Percentiles rank a stretch among this genome's conserved stretches.
phyloP scores from a whole-genome alignment of 1,139 yeast species.

The Tardiomyces blankii region DNA sequence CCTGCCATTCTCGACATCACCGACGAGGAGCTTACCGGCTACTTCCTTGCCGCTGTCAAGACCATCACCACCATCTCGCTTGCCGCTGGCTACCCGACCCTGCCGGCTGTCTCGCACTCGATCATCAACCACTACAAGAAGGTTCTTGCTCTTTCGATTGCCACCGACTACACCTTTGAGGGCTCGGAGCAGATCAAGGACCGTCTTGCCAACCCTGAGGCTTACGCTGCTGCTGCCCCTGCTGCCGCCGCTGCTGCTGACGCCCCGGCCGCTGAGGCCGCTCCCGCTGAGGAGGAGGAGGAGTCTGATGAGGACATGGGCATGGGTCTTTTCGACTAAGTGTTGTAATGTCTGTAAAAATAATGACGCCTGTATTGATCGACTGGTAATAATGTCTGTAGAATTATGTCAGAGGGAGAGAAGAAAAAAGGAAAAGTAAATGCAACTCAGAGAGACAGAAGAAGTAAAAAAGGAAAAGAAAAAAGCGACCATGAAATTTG shows the following conservation, averaged over 20 bases:
- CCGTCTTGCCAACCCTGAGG: conserved; percentile 99
- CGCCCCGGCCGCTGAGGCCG: conserved; percentile 54
- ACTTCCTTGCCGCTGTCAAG: conserved; percentile 88
- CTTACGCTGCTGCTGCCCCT: conserved; percentile 97
- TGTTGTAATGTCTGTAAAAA: neutral
- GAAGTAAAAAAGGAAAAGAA: too few species aligned
- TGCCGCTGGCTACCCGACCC: conserved; percentile 98
- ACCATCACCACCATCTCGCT: conserved; percentile 93
- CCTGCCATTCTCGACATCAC: conserved; percentile 95
- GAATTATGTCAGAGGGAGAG: too few species aligned
- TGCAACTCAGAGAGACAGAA: too few species aligned
- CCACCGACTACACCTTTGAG: conserved; percentile 98
- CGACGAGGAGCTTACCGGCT: conserved; percentile 87
- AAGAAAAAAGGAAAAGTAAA: too few species aligned
- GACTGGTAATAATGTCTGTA: too few species aligned
- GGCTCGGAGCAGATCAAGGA: conserved; percentile 99
- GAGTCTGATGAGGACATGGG: conserved; percentile 83
- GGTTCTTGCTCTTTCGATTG: conserved; percentile 93
- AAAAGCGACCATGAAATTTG: too few species aligned
- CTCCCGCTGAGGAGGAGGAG: conserved; percentile 66
- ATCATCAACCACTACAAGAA: conserved; percentile 99
- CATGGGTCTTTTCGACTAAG: conserved; percentile 86
- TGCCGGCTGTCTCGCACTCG: conserved; percentile 99
- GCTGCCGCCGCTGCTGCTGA: conserved; percentile 63
- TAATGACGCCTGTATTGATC: too few species aligned